Evolutionary conservation across 2,329 filamentous ascomycete species (phyloP).

Genomic region (Chrysosphaeria jannelii): DNA sequence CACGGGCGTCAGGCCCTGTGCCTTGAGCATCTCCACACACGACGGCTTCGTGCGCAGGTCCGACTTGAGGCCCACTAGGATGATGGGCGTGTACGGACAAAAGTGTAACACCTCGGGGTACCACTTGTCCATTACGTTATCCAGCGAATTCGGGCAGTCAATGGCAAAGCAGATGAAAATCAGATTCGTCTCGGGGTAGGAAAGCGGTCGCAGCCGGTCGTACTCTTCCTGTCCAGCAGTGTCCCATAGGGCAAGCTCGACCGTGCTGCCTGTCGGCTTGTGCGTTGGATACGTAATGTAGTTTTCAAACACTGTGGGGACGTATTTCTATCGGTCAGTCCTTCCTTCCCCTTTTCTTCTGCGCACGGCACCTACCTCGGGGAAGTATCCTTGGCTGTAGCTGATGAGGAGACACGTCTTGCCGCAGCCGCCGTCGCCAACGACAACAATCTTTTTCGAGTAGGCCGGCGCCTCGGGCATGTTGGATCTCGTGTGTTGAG

Average conservation of each 20-base stretch:
- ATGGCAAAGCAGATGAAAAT: conserved; percentile 98
- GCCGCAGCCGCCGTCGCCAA: conserved; percentile 89
- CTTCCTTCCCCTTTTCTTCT: conserved; percentile 1
- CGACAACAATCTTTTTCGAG: conserved; percentile 98
- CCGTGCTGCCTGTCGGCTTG: conserved; percentile 62
- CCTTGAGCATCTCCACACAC: conserved; percentile 96
- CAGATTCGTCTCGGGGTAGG: conserved; percentile 91
- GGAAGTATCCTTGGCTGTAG: conserved; percentile 96
- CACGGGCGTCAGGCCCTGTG: conserved; percentile 83
- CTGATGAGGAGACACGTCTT: conserved; percentile 97
- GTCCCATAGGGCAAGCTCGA: conserved; percentile 94
- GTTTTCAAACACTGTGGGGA: conserved; percentile 96
- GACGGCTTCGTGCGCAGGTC: conserved; percentile 86
- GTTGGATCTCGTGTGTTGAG: no score
- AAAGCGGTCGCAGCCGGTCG: conserved; percentile 77
- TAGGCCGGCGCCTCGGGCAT: conserved; percentile 76
- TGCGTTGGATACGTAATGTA: conserved; percentile 96
- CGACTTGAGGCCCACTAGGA: conserved; percentile 88
- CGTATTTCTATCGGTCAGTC: conserved; percentile 52
- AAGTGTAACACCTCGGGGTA: conserved; percentile 98
- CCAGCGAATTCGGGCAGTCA: conserved; percentile 89
- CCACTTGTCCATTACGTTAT: conserved; percentile 99
- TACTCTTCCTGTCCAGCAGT: conserved; percentile 98
- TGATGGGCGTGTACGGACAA: conserved; percentile 85
- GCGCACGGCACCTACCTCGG: conserved; percentile 34